Evolutionary conservation across 2,329 filamentous ascomycete genomes (phyloP).

Genomic region (Phyllosticta citribraziliensis): DNA sequence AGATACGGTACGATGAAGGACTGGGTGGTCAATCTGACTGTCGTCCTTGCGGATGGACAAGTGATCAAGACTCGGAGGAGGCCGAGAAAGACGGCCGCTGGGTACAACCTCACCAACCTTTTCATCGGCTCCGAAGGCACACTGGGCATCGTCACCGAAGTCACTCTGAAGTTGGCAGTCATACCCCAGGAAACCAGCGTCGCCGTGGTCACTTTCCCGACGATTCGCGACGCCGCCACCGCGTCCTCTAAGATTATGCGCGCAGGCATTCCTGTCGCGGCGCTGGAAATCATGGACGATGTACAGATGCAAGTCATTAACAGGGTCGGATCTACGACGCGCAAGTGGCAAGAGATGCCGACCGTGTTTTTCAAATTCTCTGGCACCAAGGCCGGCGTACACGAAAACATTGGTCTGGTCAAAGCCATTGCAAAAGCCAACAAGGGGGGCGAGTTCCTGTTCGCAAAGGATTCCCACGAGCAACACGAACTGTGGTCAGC

Average conservation of each 20-base stretch:
- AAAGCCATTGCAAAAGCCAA: constrained; percentile 56
- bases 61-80: constrained; percentile 69
- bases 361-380: constrained; percentile 81
- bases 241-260: constrained; percentile 70
- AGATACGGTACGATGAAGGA: constrained; percentile 82
- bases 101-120: constrained; percentile 71
- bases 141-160: constrained; percentile 70
- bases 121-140: constrained; percentile 80
- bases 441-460: constrained; percentile 44
- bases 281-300: constrained; percentile 82
- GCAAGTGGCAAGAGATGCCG: constrained; percentile 64
- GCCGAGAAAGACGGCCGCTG: constrained; percentile 69
- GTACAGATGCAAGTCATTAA: constrained; percentile 81
- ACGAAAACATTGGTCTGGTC: constrained; percentile 64
- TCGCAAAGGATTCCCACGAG: constrained; percentile 44
- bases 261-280: constrained; percentile 61
- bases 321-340: constrained; percentile 57
- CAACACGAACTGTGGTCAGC: constrained; percentile 51
- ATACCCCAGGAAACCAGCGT: constrained; percentile 68
- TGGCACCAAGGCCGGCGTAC: constrained; percentile 60
- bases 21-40: constrained; percentile 75
- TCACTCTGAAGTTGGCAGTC: constrained; percentile 69
- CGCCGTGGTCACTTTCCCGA: constrained; percentile 69
- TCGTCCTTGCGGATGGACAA: constrained; percentile 68
- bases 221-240: constrained; percentile 63